Conservation (phyloP, 345 rosid genomes). For the Lenwebbia sp. region DNA sequence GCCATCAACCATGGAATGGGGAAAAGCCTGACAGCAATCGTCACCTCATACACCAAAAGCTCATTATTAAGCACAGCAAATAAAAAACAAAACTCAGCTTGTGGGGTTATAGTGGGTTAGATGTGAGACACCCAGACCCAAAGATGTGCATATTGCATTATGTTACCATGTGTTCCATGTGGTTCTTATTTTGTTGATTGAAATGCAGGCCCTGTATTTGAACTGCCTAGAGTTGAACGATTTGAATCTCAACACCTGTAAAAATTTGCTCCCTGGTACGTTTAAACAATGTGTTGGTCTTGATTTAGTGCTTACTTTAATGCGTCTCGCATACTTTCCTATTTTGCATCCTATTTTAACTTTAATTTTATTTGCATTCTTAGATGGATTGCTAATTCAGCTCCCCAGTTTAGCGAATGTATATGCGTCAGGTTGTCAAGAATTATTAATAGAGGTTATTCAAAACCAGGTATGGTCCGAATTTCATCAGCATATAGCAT, state of each 20-base stretch:
- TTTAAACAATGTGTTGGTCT: neutral
- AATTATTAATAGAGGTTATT: conserved; percentile 47
- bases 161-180: neutral
- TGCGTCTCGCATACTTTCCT: neutral
- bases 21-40: conserved; percentile 32
- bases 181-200: conserved; percentile 10
- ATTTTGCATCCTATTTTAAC: neutral
- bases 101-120: conserved; percentile 97
- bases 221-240: conserved; percentile 86
- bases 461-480: conserved; percentile 51
- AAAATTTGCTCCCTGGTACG: conserved; percentile 66
- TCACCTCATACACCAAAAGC: conserved; percentile 68
- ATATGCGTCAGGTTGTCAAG: conserved; percentile 76
- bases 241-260: conserved; percentile 73
- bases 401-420: conserved; percentile 73
- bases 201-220: conserved; percentile 73
- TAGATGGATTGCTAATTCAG: conserved; percentile 69
- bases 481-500: neutral
- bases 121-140: conserved; percentile 39
- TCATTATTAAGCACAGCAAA: conserved; percentile 72
- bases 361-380: neutral
- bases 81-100: conserved; percentile 84
- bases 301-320: neutral
- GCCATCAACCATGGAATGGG: conserved; percentile 22
- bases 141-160: neutral